Evolutionary conservation across 2,329 filamentous ascomycete genomes (phyloP).

Genomic region (Talaromyces sp.): DNA sequence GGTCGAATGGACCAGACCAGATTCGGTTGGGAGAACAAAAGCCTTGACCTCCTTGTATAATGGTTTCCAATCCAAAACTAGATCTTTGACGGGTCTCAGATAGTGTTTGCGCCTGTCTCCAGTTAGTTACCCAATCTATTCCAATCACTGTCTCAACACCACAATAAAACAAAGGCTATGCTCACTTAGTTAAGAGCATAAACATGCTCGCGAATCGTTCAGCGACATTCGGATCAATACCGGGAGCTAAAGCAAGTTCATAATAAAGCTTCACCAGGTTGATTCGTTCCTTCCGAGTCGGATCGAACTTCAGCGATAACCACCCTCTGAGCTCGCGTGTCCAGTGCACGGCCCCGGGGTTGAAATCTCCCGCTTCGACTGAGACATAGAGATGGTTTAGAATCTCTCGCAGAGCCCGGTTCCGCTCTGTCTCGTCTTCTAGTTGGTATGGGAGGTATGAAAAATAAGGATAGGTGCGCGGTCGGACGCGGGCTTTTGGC

Average conservation of each 20-base stretch:
- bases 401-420: constrained; percentile 80
- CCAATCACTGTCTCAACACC: background rate
- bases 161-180: constrained; percentile 16
- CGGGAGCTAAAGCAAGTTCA: constrained; percentile 86
- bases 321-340: constrained; percentile 93
- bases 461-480: constrained; percentile 92
- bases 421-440: constrained; percentile 76
- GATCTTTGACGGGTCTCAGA: constrained; percentile 82
- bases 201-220: constrained; percentile 98
- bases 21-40: constrained; percentile 84
- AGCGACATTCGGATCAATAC: constrained; percentile 76
- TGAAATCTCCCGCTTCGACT: constrained; percentile 89
- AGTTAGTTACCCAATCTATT: constrained; percentile 18
- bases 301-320: constrained; percentile 96
- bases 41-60: constrained; percentile 91
- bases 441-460: constrained; percentile 84
- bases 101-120: constrained; percentile 83
- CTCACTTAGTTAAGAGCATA: constrained; percentile 88
- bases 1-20: constrained; percentile 63
- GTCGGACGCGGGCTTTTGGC: constrained; percentile 69
- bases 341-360: constrained; percentile 92
- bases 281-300: constrained; percentile 79
- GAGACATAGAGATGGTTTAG: constrained; percentile 92
- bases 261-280: constrained; percentile 91
- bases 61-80: constrained; percentile 90